These are phyloP conservation scores for Torulaspora pretoriensis DNA, from an alignment of 1,139 yeast species.

Conservation along the genomic window DNA sequence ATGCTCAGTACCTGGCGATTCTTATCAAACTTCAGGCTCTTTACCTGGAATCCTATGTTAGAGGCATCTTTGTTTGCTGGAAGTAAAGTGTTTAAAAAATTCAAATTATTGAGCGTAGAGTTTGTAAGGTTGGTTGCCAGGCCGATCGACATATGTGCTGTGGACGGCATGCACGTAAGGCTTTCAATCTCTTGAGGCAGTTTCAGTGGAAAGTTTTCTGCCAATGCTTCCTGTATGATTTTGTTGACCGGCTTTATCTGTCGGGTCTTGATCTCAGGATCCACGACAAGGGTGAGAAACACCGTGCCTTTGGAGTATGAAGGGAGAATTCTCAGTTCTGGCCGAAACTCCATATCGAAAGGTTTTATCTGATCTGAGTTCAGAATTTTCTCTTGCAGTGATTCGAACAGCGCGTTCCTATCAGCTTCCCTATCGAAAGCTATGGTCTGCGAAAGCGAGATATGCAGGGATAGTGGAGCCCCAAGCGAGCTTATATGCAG, in stretches of 20 bases:
- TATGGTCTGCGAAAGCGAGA: conserved; percentile 23
- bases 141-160: conserved; percentile 19
- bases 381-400: conserved; percentile 10
- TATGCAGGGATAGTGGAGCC: conserved; percentile 27
- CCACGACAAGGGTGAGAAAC: conserved; percentile 17
- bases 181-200: conserved; percentile 5
- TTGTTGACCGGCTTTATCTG: conserved; percentile 4
- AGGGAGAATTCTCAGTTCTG: conserved; percentile 14
- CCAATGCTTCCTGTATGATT: conserved; percentile 8
- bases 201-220: conserved; percentile 7
- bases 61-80: not conserved
- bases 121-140: conserved; percentile 5
- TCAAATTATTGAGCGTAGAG: conserved; percentile 3
- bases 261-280: conserved; percentile 8
- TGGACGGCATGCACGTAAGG: conserved; percentile 8
- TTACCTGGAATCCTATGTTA: conserved; percentile 1
- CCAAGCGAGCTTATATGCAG: conserved; percentile 23
- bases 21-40: conserved; percentile 12
- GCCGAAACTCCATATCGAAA: conserved; percentile 18
- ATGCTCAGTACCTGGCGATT: conserved; percentile 15
- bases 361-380: conserved; percentile 8
- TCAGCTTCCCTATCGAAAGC: conserved; percentile 12
- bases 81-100: conserved; percentile 1
- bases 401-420: conserved; percentile 15
- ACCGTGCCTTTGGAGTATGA: conserved; percentile 13